Base-by-base conservation (phyloP, 768 basidiomycete species). In the Podaxis sp. region DNA sequence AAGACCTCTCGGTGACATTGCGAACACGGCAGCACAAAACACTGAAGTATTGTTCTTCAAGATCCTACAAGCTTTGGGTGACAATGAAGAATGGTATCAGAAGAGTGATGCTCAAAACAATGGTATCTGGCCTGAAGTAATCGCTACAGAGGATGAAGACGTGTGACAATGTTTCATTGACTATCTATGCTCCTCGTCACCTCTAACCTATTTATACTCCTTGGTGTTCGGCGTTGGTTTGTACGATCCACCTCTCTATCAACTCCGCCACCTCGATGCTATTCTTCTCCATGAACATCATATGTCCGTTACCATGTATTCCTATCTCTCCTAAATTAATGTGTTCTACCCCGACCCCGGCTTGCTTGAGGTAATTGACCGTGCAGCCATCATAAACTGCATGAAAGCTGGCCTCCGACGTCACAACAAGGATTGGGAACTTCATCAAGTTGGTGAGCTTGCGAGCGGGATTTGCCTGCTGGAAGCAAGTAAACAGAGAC, bases 211-310 rank as follows among this genome's bases (percentile, higher is more conserved):
- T 58, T 15, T 36, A 40, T 38, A 22, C n/a, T 40, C n/a, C 17
- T 8, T 37, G 17, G 30, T 24, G 24, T 44, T 12, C 44, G n/a
- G 37, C n/a, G 7, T 44, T 30, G 33, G 44, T 50, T 51, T 62
- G 56, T 30, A 26, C 54, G 28, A 62, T 56, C 82, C 82, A 83
- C 56, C 69, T 70, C 49, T 76, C 71, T 4, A 83, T 78, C 33
- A 71, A 46, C 4, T 73, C 76, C 12, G 71, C 81, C 40, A 85
- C 81, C 52, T 76, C 73, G 40, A 78, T 60, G 10, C 71, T 76
- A 66, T 85, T 84, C 62, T 74, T 77, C 60, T 85, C 83, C 79
- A 85, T 81, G 64, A 84, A 83, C 72, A 85, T 78, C 78, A 85
- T 78, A 70, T 85, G 83, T 1, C 80, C 83, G 65, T 85, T 85